A percentile compares a stretch with the other conserved stretches of the same genome.
phyloP scores from a whole-genome alignment of 2,329 filamentous ascomycete genomes.

The Aspergillus proliferans region DNA sequence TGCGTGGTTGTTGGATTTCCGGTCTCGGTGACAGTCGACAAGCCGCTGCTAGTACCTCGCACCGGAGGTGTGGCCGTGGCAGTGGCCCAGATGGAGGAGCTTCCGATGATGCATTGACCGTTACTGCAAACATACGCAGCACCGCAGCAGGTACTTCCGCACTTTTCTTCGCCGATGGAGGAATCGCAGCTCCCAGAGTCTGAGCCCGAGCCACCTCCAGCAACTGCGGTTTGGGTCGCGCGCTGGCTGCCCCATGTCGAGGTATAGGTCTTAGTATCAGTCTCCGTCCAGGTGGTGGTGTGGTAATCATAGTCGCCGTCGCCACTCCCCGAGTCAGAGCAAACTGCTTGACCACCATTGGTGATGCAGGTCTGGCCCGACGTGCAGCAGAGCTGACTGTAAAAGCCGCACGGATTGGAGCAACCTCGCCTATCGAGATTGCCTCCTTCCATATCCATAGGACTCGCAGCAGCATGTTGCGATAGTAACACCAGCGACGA shows the following conservation, averaged over 20 bases:
- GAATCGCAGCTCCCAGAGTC: constrained; percentile 39
- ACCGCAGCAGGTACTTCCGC: constrained; percentile 41
- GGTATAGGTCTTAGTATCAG: constrained; percentile 48
- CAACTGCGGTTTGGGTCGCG: constrained; percentile 13
- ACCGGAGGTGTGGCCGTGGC: constrained; percentile 35
- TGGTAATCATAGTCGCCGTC: constrained; percentile 46
- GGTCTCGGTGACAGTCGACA: constrained; percentile 39
- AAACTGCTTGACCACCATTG: constrained; percentile 43
- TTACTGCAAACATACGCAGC: constrained; percentile 40
- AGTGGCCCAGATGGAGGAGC: constrained; percentile 34
- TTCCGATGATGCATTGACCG: constrained; percentile 35
- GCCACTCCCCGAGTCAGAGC: constrained; percentile 16
- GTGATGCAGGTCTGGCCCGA: constrained; percentile 44
- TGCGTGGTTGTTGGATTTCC: constrained; percentile 37
- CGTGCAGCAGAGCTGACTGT: constrained; percentile 46
- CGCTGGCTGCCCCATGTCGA: constrained; percentile 45
- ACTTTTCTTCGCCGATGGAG: constrained; percentile 38
- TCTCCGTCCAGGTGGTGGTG: constrained; percentile 54
- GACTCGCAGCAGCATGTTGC: constrained; percentile 22
- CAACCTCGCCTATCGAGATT: constrained; percentile 33
- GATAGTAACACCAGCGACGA: constrained; percentile 23
- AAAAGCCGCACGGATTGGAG: constrained; percentile 48
- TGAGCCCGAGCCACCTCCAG: constrained; percentile 1
- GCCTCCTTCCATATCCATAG: constrained; percentile 20
- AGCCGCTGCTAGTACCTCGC: constrained; percentile 40